These are phyloP conservation scores for Penicillium paxilli DNA, from an alignment of 495 filamentous ascomycete species.

Conservation along the genomic window DNA sequence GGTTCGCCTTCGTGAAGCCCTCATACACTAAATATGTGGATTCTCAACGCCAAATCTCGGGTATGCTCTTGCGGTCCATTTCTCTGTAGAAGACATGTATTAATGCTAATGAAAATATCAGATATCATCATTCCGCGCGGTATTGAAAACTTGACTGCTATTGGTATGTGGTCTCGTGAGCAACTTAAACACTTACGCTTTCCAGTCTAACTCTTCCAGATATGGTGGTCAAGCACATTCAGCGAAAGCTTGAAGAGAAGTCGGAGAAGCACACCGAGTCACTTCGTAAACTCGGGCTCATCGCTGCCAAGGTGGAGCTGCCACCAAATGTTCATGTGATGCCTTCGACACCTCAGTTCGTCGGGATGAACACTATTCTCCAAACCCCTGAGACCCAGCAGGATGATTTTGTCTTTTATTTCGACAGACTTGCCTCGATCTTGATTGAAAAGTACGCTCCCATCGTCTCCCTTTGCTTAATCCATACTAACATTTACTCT, in stretches of 20 bases:
- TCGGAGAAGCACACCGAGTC: constrained; percentile 77
- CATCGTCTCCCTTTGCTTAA: not conserved
- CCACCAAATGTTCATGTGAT: constrained; percentile 72
- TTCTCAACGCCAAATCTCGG: constrained; percentile 81
- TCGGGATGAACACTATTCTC: constrained; percentile 87
- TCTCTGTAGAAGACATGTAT: too few species aligned
- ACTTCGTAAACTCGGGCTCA: constrained; percentile 68
- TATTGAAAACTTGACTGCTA: constrained; percentile 89
- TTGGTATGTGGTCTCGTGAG: constrained; percentile 55
- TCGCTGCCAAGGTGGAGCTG: constrained; percentile 67
- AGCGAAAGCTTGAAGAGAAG: constrained; percentile 79
- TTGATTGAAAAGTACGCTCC: constrained; percentile 72
- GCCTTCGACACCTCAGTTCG: constrained; percentile 71
- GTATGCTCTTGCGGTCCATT: constrained; percentile 26
- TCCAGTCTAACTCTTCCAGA: constrained; percentile 35
- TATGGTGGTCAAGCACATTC: constrained; percentile 90
- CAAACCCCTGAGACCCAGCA: constrained; percentile 74
- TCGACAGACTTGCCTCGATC: constrained; percentile 81
- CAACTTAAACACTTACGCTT: too few species aligned
- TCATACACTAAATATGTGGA: constrained; percentile 90
- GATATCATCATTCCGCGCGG: constrained; percentile 95
- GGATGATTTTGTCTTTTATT: constrained; percentile 96
- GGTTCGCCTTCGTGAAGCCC: constrained; percentile 94
- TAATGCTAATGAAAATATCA: constrained; percentile 29
- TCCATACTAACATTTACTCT: constrained; percentile 4